phyloP scores from a whole-genome alignment of 768 basidiomycete genomes.

The Tubosaeta sp. region DNA sequence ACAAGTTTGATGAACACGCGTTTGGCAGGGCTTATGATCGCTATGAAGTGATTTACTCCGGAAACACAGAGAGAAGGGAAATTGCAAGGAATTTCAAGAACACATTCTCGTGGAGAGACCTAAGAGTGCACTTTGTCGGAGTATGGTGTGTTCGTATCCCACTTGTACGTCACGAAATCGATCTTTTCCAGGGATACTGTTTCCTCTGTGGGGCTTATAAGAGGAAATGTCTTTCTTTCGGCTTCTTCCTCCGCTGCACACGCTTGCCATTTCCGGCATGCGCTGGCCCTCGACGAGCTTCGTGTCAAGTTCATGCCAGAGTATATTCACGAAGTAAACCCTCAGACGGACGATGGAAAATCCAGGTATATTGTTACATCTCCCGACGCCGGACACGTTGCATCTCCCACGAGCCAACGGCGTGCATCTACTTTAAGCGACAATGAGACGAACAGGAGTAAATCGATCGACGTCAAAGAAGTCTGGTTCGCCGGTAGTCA shows the following conservation, averaged over 20 bases:
- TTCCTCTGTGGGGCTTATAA: slow-evolving; percentile 55
- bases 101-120: slow-evolving; percentile 40
- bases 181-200: slow-evolving; percentile 56
- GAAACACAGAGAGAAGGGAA: slow-evolving; percentile 14
- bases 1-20: not conserved
- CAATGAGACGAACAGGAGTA: not conserved
- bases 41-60: slow-evolving; percentile 10
- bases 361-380: slow-evolving; percentile 2
- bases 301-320: slow-evolving; percentile 54
- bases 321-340: slow-evolving; percentile 30
- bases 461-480: slow-evolving; percentile 41
- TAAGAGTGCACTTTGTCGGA: slow-evolving; percentile 48
- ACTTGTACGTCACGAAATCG: not conserved
- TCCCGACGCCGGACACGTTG: not conserved
- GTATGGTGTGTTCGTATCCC: slow-evolving; percentile 37
- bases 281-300: slow-evolving; percentile 57
- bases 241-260: slow-evolving; percentile 54
- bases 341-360: slow-evolving; percentile 9
- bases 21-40: slow-evolving; percentile 13
- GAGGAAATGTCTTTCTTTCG: slow-evolving; percentile 43
- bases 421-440: not conserved
- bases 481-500: slow-evolving; percentile 55
- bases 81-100: slow-evolving; percentile 37
- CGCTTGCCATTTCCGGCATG: slow-evolving; percentile 61
- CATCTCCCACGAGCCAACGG: not conserved